Conservation (phyloP, 805 yeast species). For the Komagataella ulmi region DNA sequence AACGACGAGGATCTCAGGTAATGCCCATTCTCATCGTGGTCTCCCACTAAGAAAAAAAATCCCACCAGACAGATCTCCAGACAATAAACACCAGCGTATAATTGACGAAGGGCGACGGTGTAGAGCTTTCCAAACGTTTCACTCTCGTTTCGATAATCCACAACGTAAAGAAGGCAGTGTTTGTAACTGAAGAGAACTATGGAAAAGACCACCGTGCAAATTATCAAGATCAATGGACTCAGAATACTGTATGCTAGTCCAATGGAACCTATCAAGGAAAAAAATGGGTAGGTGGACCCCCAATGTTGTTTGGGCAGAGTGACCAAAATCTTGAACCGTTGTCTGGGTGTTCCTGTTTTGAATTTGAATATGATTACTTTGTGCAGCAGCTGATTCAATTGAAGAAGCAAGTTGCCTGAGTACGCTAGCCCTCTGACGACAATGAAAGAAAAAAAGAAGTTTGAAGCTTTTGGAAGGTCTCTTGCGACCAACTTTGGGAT, state of each 20-base stretch:
- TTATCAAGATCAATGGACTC: constrained; percentile 63
- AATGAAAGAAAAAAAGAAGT: constrained; percentile 70
- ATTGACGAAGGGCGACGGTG: constrained; percentile 61
- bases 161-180: constrained; percentile 49
- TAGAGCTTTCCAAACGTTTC: constrained; percentile 63
- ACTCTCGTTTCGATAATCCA: constrained; percentile 32
- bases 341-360: constrained; percentile 49
- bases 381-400: constrained; percentile 36
- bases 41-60: constrained; percentile 47
- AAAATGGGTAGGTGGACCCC: constrained; percentile 72
- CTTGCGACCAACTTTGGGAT: constrained; percentile 61
- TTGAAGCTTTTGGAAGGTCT: constrained; percentile 77
- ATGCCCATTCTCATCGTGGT: constrained; percentile 22
- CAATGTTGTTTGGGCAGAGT: constrained; percentile 39
- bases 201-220: constrained; percentile 41
- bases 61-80: constrained; percentile 72
- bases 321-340: constrained; percentile 29
- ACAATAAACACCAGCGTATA: constrained; percentile 74
- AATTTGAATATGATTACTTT: constrained; percentile 21
- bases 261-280: constrained; percentile 66
- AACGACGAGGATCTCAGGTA: constrained; percentile 23
- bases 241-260: constrained; percentile 69
- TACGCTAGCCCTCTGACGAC: constrained; percentile 64
- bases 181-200: constrained; percentile 55
- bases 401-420: constrained; percentile 59